A percentile compares a stretch with the other conserved stretches of the same genome.
These are phyloP conservation scores for Neurospora hispaniola DNA, from an alignment of 495 filamentous ascomycete species.

Conservation along the genomic window DNA sequence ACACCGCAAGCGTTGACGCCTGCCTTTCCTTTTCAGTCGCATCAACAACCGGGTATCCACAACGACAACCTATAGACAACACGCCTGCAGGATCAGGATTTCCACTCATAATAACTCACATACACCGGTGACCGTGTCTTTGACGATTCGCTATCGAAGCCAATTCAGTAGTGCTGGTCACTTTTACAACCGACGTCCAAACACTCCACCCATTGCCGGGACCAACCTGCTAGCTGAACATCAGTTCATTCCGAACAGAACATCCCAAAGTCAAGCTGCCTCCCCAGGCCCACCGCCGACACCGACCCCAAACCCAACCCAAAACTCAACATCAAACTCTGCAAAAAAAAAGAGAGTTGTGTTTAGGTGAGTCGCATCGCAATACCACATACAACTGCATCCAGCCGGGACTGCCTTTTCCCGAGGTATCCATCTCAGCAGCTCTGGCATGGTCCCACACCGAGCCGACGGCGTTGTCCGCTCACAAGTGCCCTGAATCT, in stretches of 20 bases:
- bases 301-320: background rate
- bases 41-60: background rate
- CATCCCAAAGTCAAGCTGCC: background rate
- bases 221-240: too few relatives aligned
- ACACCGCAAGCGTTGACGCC: background rate
- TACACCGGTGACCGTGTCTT: background rate
- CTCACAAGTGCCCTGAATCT: background rate
- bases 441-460: background rate
- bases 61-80: background rate
- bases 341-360: too few relatives aligned
- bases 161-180: background rate
- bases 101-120: background rate
- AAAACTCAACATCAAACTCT: background rate
- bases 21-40: background rate
- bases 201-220: background rate
- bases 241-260: background rate
- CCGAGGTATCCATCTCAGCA: conserved; percentile 11
- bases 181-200: background rate
- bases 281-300: background rate
- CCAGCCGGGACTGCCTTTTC: background rate
- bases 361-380: background rate
- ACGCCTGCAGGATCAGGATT: conserved; percentile 13
- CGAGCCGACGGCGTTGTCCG: conserved; percentile 17
- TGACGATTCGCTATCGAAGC: background rate
- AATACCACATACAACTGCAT: background rate